Evolutionary conservation across 352 stramenopile genomes (phyloP).

Genomic region (Elongisporangium anandrum): DNA sequence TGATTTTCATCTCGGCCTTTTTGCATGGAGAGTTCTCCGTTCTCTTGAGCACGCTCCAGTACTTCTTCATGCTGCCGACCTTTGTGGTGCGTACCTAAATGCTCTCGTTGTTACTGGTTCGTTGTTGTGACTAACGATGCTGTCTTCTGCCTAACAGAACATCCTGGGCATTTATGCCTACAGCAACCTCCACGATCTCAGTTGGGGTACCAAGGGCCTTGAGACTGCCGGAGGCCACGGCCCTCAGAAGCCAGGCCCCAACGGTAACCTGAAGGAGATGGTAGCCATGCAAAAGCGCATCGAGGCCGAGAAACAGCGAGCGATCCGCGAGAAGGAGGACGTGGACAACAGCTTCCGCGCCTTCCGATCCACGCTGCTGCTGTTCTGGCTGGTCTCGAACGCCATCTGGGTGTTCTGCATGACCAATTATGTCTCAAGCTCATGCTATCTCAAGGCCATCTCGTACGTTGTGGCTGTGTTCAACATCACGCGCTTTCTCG

Average conservation of each 20-base stretch:
- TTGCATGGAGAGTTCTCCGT: conserved; percentile 35
- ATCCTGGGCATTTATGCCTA: conserved; percentile 36
- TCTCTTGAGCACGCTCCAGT: conserved; percentile 29
- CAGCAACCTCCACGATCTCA: conserved; percentile 35
- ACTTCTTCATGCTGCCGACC: conserved; percentile 42
- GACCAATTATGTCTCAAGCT: conserved; percentile 36
- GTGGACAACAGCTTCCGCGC: conserved; percentile 46
- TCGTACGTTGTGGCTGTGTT: conserved; percentile 41
- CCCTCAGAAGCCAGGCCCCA: conserved; percentile 11
- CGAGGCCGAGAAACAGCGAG: conserved; percentile 28
- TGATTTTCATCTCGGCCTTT: conserved; percentile 27
- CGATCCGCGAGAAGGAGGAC: conserved; percentile 33
- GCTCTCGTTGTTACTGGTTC: not conserved
- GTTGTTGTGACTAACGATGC: not conserved
- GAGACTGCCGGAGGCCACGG: conserved; percentile 19
- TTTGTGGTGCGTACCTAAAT: conserved; percentile 14
- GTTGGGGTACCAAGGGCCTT: conserved; percentile 29
- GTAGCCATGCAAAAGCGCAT: conserved; percentile 43
- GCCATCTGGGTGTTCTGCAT: conserved; percentile 39
- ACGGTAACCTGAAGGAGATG: conserved; percentile 40
- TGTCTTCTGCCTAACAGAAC: conserved; percentile 6
- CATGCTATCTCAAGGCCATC: conserved; percentile 41
- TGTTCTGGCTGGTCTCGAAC: conserved; percentile 52
- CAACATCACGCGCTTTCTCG: conserved; percentile 40
- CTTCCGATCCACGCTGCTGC: conserved; percentile 38